Base-by-base conservation (phyloP, 495 filamentous ascomycete genomes). In the Penicillium crystallinum region DNA sequence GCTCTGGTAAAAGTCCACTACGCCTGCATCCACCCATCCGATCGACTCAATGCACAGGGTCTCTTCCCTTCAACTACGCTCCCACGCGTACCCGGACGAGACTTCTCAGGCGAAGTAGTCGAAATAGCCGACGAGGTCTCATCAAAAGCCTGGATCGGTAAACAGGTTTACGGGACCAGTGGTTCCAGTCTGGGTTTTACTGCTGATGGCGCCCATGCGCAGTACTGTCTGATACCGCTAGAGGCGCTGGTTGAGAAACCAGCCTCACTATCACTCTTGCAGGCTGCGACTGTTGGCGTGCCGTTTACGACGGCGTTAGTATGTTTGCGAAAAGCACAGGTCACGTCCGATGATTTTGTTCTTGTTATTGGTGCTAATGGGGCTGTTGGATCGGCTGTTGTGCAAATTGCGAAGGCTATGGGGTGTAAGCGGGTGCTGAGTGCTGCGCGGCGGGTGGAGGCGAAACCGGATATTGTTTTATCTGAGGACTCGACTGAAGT, bases 71-170 rank as follows among this genome's bases (percentile, higher is more conserved):
- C 46, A 40, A 75, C 68, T 30, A 75, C 53, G 2, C 71, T 55
- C 38, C 72, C 72, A 2, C 67, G 71, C 23, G 46, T 74, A 14
- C 70, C 71, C 10, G 74, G 74, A 11, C 71, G 71, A 15, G 68
- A 71, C 48, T 66, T 57, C 39, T 56, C 53, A 23, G 59, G 59
- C 4, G 35, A 30, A 10, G 59, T 62, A 8, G 3, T 58, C 15
- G 53, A 39, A 7, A 30, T 41, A 2, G 21, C 35, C 12, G 25
- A 39, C 2, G 18, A 21, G 3, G 7, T 7, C 23, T 27, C 23
- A 27, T 45, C 53, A 12, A 46, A 39, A 21, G 53, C 45, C 30
- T 62, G 56, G 59, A 46, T 62, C 35, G 59, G 59, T 6, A 59
- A 62, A 29, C 34, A 19, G 10, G 59, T 62, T 27, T 62, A 58